These are phyloP conservation scores for Fusarium succisae DNA, from an alignment of 2,329 filamentous ascomycete genomes.

Conservation along the genomic window DNA sequence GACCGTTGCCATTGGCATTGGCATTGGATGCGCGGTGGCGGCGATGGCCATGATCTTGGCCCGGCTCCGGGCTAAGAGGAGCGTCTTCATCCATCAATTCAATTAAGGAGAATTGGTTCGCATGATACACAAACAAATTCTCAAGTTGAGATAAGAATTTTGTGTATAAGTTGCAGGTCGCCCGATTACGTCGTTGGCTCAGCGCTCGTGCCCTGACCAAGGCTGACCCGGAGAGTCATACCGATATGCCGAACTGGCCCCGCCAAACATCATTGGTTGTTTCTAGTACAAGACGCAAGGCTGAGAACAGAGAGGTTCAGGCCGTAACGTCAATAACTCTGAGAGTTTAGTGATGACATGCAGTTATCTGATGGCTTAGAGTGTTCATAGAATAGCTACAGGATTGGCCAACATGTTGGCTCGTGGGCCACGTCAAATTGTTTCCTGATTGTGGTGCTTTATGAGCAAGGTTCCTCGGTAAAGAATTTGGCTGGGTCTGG, in stretches of 20 bases:
- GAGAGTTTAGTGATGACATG: neutral
- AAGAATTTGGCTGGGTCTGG: constrained; percentile 15
- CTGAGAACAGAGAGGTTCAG: constrained; percentile 5
- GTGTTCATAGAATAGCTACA: neutral
- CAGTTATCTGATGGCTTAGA: neutral
- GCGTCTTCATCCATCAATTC: constrained; percentile 45
- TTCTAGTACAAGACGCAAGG: constrained; percentile 16
- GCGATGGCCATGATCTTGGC: constrained; percentile 27
- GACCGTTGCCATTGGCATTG: constrained; percentile 20
- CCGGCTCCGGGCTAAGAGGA: constrained; percentile 25
- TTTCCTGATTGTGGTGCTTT: constrained; percentile 15
- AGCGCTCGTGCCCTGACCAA: constrained; percentile 30
- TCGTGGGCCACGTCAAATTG: neutral
- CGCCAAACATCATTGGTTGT: constrained; percentile 27
- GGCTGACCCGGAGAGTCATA: constrained; percentile 30
- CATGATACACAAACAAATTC: constrained; percentile 27
- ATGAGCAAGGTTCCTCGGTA: constrained; percentile 10
- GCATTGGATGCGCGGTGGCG: constrained; percentile 32
- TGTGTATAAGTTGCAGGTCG: constrained; percentile 21
- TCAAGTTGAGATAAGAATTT: constrained; percentile 10
- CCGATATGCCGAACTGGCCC: constrained; percentile 32
- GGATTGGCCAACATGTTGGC: neutral
- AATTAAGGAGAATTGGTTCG: constrained; percentile 12
- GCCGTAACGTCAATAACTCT: neutral
- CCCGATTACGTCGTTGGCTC: constrained; percentile 40